These are phyloP conservation scores for Heteromeles arbutifolia DNA, from an alignment of 306 rosid species.

Conservation along the genomic window DNA sequence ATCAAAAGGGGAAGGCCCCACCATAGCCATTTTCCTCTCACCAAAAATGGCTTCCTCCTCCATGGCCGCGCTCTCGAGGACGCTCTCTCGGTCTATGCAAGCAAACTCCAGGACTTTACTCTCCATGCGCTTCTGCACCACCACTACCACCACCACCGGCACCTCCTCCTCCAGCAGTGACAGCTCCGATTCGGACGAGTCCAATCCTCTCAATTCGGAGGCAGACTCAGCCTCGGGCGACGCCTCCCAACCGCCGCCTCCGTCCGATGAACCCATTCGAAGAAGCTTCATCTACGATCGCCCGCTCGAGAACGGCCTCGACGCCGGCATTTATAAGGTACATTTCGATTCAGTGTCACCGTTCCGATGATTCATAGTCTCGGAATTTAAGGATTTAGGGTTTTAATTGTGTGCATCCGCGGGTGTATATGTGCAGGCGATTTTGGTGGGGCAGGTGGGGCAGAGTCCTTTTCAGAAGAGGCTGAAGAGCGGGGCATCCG, in stretches of 20 bases:
- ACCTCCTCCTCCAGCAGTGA: constrained; percentile 23
- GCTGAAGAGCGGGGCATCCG: constrained; percentile 49
- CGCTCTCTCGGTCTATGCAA: constrained; percentile 44
- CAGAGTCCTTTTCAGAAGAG: constrained; percentile 81
- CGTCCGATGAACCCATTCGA: neutral
- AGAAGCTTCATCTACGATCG: constrained; percentile 14
- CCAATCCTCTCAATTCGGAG: constrained; percentile 1
- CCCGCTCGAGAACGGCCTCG: constrained; percentile 73
- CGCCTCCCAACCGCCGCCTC: constrained; percentile 15
- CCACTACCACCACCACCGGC: neutral
- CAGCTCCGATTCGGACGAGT: constrained; percentile 24
- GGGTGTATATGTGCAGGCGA: constrained; percentile 46
- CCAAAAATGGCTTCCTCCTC: constrained; percentile 27
- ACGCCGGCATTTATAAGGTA: constrained; percentile 70
- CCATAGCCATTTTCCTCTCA: neutral
- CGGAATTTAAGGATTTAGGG: constrained; percentile 1
- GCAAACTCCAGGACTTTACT: constrained; percentile 9
- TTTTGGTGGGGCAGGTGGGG: constrained; percentile 73
- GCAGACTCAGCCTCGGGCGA: neutral
- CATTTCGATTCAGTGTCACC: neutral
- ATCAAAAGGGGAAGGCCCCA: neutral
- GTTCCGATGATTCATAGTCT: neutral
- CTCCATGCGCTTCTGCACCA: constrained; percentile 30
- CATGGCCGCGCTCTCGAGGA: constrained; percentile 44
- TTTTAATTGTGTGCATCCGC: neutral